Evolutionary conservation across 768 basidiomycete genomes (phyloP).

Genomic region (Gymnopilus junonius): DNA sequence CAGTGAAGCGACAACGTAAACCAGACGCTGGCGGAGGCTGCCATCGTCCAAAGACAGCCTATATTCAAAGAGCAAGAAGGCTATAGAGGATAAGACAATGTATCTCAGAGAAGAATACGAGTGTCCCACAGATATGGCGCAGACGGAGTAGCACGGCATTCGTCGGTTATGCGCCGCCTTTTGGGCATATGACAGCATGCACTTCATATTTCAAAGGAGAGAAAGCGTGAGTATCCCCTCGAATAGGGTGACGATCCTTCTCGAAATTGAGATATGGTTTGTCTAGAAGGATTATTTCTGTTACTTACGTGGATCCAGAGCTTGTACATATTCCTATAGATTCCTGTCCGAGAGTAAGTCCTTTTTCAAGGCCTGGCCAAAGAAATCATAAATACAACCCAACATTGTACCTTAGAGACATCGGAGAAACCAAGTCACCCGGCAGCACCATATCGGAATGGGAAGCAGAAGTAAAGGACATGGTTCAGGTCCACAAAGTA

Average conservation of each 20-base stretch:
- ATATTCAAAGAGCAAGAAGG: not conserved
- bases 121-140: not conserved
- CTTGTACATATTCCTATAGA: no score
- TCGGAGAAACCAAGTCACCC: not conserved
- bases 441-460: not conserved
- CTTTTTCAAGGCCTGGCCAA: no score
- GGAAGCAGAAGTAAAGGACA: not conserved
- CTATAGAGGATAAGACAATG: not conserved
- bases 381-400: no score
- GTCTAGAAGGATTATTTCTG: not conserved
- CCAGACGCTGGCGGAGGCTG: not conserved
- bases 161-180: not conserved
- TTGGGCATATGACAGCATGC: not conserved
- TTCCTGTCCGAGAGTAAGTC: no score
- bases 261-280: not conserved
- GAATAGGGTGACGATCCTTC: not conserved
- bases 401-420: no score
- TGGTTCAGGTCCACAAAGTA: not conserved
- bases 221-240: not conserved
- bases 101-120: not conserved
- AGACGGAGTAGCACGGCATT: not conserved
- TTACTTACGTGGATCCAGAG: no score
- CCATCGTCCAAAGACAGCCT: not conserved
- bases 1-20: not conserved
- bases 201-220: not conserved